A percentile compares a stretch with the other conserved stretches of the same genome.
Conservation (phyloP, 257 asterid genomes). For the Cynanchum wilfordii region DNA sequence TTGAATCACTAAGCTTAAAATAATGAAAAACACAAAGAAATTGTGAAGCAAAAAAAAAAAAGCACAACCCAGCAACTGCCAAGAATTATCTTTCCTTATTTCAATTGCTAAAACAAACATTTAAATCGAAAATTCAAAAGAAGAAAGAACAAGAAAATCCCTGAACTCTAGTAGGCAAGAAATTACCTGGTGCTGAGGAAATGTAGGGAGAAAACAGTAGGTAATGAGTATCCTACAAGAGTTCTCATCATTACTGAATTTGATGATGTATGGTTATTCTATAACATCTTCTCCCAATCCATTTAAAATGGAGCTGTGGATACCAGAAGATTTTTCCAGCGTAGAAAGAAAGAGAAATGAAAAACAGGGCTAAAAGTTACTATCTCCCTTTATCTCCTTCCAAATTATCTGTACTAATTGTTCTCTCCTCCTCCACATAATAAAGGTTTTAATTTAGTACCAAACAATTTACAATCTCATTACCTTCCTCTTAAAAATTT, state of each 20-base stretch:
- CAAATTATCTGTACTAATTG: too few species aligned
- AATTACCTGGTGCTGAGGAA: conserved; percentile 13
- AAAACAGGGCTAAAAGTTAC: too few species aligned
- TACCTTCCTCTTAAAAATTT: too few species aligned
- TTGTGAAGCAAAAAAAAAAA: neutral
- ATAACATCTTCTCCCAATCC: neutral
- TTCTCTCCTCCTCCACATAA: too few species aligned
- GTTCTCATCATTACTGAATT: neutral
- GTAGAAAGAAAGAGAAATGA: too few species aligned
- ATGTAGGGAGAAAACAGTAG: conserved; percentile 6
- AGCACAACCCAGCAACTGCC: neutral
- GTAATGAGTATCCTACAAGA: conserved; percentile 12
- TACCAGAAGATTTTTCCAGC: neutral
- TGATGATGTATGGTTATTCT: neutral
- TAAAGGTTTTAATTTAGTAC: too few species aligned
- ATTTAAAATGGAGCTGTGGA: neutral
- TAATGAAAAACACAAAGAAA: neutral
- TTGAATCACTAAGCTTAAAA: neutral
- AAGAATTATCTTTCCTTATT: neutral
- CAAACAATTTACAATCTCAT: too few species aligned
- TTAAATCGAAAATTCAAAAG: neutral
- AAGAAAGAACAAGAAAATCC: neutral
- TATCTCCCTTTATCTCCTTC: too few species aligned
- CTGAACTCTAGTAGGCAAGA: neutral
- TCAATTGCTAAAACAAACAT: neutral